Evolutionary conservation across 371 early-diverging fungal species (phyloP), one percentile per base, ranked within the genome.

Genomic region (Lichtheimia ornata): DNA sequence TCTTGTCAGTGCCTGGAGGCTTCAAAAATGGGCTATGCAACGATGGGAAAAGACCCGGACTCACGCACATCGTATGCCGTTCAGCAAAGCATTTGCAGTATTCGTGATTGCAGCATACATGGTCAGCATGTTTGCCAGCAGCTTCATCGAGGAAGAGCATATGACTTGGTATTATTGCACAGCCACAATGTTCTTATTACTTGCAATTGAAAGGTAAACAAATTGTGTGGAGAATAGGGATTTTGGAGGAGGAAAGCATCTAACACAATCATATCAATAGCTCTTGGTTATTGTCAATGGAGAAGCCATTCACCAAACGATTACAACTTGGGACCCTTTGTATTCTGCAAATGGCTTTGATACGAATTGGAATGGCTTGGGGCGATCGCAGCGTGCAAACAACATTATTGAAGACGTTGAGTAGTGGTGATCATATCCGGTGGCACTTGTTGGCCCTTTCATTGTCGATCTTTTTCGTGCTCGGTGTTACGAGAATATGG

Each of bases 61-160:
- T 15, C 20, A 2, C 3, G 4, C 11, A 25, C 13, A 14, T 71
- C 71, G 74, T 27, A 25, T 47, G 47, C 22, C 47, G 1, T 4
- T 55, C 3, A 59, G 20, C 49, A 59, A 62, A 43, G 40, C 52
- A 11, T 72, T 85, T 50, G 64, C 75, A 0, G 57, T 61, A 1
- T 53, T 75, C 45, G 66, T 75, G 15, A 18, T 82, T 27, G 44
- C 63, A 7, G 67, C 75, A 11, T 89, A 88, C 52, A 54, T 79
- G n/a, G 28, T 80, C 11, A 83, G 87, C 4, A 64, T 87, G 64
- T 84, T 84, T 70, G 83, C 92, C 1, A 90, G 89, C 50, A 91
- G 91, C 51, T 85, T 86, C 69, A 82, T 92, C 1, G 93, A 92
- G 66, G 90, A 92, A 55, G 93, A 92, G 63, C 90, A 88, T 55